Percentiles rank a stretch among this genome's conserved stretches.
These are phyloP conservation scores for Lecanicillium sp. DNA, from an alignment of 2,329 filamentous ascomycete species.

Conservation along the genomic window DNA sequence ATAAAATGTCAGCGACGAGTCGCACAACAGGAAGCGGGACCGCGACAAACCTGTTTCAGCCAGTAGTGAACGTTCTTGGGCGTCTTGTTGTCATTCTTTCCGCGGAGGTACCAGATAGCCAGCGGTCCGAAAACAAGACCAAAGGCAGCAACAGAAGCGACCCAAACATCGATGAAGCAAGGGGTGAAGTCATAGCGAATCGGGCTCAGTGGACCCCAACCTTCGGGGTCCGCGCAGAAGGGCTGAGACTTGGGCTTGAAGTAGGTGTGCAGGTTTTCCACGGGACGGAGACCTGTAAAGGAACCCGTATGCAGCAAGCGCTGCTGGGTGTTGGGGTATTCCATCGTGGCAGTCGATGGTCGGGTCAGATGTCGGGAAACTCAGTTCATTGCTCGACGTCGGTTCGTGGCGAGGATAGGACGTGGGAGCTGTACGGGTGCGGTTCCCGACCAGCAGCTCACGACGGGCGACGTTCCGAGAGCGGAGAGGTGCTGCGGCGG, in stretches of 20 bases:
- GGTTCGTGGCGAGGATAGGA: neutral
- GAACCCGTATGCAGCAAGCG: conserved; percentile 52
- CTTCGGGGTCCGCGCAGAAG: conserved; percentile 82
- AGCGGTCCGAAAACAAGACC: conserved; percentile 71
- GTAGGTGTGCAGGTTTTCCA: conserved; percentile 45
- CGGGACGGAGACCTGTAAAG: conserved; percentile 51
- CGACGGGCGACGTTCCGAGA: neutral
- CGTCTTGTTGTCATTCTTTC: conserved; percentile 38
- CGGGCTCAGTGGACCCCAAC: conserved; percentile 90
- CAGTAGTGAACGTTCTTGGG: conserved; percentile 86
- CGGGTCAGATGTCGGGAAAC: neutral
- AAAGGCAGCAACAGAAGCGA: conserved; percentile 70
- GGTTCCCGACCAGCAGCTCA: no score
- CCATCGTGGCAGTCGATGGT: conserved; percentile 1
- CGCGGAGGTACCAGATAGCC: conserved; percentile 66
- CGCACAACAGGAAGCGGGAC: neutral
- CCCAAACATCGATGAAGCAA: conserved; percentile 92
- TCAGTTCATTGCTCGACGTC: conserved; percentile 7
- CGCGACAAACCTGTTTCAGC: conserved; percentile 67
- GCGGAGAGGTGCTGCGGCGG: no score
- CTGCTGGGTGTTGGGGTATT: conserved; percentile 33
- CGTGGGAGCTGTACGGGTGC: no score
- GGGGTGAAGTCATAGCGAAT: conserved; percentile 91
- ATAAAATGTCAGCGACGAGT: conserved; percentile 15
- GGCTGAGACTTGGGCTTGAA: conserved; percentile 64